Evolutionary conservation across 1,284 basidiomycete genomes (phyloP).

Genomic region (Volvariella surrecta): DNA sequence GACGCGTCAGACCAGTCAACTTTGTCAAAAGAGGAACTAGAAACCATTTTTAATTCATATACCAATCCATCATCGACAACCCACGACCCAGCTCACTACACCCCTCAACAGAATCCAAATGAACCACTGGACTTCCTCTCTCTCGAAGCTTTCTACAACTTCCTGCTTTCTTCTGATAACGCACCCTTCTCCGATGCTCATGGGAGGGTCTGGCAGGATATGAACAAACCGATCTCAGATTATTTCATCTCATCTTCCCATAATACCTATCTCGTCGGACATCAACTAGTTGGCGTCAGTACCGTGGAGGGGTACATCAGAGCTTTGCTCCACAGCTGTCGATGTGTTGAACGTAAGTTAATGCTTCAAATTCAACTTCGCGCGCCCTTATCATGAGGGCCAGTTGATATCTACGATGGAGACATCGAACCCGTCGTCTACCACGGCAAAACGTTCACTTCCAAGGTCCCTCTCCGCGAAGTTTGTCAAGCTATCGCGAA

Average conservation of each 20-base stretch:
- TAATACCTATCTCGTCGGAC: slow-evolving; percentile 95
- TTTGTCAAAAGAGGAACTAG: slow-evolving; percentile 35
- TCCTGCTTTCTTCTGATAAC: slow-evolving; percentile 52
- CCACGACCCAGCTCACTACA: slow-evolving; percentile 1
- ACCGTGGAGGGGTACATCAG: slow-evolving; percentile 96
- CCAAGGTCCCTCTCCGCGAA: slow-evolving; percentile 78
- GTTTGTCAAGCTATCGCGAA: slow-evolving; percentile 84
- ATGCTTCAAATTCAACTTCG: slow-evolving; percentile 6
- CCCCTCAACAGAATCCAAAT: slow-evolving; percentile 20
- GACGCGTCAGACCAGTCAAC: slow-evolving; percentile 31
- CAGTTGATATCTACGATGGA: slow-evolving; percentile 94
- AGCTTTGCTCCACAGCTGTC: slow-evolving; percentile 83
- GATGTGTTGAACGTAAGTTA: slow-evolving; percentile 82
- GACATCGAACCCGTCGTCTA: slow-evolving; percentile 78
- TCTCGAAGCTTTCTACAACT: slow-evolving; percentile 65
- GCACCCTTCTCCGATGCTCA: slow-evolving; percentile 26
- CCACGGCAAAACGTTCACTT: slow-evolving; percentile 90
- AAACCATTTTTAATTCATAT: slow-evolving; percentile 50
- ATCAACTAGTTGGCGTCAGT: slow-evolving; percentile 89
- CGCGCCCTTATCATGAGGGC: neutral
- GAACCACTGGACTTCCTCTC: slow-evolving; percentile 19
- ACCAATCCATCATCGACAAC: slow-evolving; percentile 18
- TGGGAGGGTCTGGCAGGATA: slow-evolving; percentile 24
- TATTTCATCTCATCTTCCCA: slow-evolving; percentile 95
- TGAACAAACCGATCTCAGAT: slow-evolving; percentile 80